Evolutionary conservation across 345 rosid genomes (phyloP), one percentile per base, ranked within the genome.

Genomic region (Salix udensis): DNA sequence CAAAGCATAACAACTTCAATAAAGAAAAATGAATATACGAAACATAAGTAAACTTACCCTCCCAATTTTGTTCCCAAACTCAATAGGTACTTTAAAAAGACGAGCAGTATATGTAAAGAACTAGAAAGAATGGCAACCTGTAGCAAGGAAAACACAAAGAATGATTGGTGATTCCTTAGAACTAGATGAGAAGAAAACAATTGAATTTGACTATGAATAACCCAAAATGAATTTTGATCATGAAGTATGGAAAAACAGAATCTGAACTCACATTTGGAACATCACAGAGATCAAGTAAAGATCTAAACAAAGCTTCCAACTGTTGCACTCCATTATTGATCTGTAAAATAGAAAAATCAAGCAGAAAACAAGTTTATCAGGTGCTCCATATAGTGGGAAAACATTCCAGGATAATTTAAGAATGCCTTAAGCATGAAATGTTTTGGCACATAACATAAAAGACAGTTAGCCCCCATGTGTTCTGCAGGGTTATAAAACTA

Each of bases 261-360:
- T 53, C 28, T 52, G 68, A 26, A 82, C 97, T 82, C 81, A 93
- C 99, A 86, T 91, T 91, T 71, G 81, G 85, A 44, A 73, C 81
- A 28, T 74, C 34, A 72, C 96, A 96, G 39, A 91, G 93, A 83
- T 86, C 89, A 80, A 93, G 79, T 44, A 96, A 83, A 18, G 97
- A 88, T 81, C 83, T 86, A 79, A 91, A 77, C 75, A 96, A 81
- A 71, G 87, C 87, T 84, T 91, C 91, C 82, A 89, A 28, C 66
- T 67, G 80, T 42, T 88, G 76, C 86, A 85, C 77, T 70, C 98
- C 98, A 83, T 78, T 89, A 75, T 87, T 82, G 24, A 88, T 80
- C 99, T 96, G 89, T 82, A 83, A 62, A 42, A 76, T 46, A 36
- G 65, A 36, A 73, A 65, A 28, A 77, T 52, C 61, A 50, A 80